phyloP scores from a whole-genome alignment of 805 yeast genomes.

The Ogataea sp. region DNA sequence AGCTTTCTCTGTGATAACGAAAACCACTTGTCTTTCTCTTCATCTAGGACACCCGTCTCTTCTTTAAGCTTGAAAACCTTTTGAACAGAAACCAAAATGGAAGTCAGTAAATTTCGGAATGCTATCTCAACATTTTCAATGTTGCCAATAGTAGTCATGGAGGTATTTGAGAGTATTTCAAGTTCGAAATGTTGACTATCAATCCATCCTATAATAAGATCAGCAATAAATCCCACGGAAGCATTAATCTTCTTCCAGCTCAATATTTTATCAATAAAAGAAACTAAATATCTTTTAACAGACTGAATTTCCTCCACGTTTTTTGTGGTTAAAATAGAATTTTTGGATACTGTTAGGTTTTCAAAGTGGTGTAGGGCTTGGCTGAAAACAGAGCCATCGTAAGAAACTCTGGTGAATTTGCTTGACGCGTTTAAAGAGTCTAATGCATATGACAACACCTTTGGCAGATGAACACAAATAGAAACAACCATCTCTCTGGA shows the following conservation, averaged over 20 bases:
- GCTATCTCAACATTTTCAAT: conserved; percentile 34
- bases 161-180: conserved; percentile 19
- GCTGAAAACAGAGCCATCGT: conserved; percentile 9
- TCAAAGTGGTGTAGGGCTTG: conserved; percentile 20
- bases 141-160: conserved; percentile 11
- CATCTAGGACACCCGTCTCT: conserved; percentile 22
- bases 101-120: conserved; percentile 44
- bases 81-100: conserved; percentile 64
- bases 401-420: conserved; percentile 2
- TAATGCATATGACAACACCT: conserved; percentile 27
- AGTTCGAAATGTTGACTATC: conserved; percentile 11
- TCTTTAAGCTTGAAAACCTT: conserved; percentile 34
- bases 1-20: conserved; percentile 37
- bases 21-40: conserved; percentile 68
- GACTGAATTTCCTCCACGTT: conserved; percentile 11
- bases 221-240: conserved; percentile 37
- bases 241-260: conserved; percentile 27
- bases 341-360: conserved; percentile 1
- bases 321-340: conserved; percentile 7
- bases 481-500: conserved; percentile 1
- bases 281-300: conserved; percentile 15
- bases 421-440: conserved; percentile 8
- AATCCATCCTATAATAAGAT: conserved; percentile 42
- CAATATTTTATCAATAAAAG: conserved; percentile 20
- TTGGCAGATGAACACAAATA: conserved; percentile 27